These are phyloP conservation scores for Cyberlindnera samutprakarnensis DNA, from an alignment of 805 yeast species.

Conservation along the genomic window DNA sequence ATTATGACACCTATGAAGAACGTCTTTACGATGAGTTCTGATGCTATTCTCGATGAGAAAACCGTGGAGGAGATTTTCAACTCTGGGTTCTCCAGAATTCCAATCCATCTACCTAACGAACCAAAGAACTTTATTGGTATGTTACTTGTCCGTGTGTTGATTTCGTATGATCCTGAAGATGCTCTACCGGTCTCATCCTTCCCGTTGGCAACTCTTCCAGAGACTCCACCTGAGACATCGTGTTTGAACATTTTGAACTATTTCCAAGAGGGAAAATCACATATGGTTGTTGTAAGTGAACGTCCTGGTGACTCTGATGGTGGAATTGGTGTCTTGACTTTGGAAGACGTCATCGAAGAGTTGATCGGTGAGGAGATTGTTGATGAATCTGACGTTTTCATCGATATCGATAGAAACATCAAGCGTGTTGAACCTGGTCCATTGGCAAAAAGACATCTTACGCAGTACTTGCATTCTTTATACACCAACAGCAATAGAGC, in stretches of 20 bases:
- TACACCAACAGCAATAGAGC: conserved; percentile 39
- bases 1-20: conserved; percentile 94
- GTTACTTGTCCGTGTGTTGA: conserved; percentile 86
- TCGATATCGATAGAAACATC: conserved; percentile 84
- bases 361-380: conserved; percentile 96
- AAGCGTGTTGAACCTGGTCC: conserved; percentile 75
- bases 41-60: conserved; percentile 71
- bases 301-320: conserved; percentile 80
- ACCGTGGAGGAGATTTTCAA: conserved; percentile 85
- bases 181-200: conserved; percentile 85
- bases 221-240: conserved; percentile 85
- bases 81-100: conserved; percentile 92
- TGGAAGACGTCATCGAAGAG: conserved; percentile 98
- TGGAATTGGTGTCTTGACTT: conserved; percentile 83
- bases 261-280: conserved; percentile 96
- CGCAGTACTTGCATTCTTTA: conserved; percentile 58
- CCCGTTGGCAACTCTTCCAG: conserved; percentile 94
- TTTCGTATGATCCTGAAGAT: conserved; percentile 96
- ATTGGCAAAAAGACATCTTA: conserved; percentile 57
- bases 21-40: conserved; percentile 83
- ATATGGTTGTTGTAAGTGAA: conserved; percentile 89
- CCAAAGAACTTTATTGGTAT: conserved; percentile 90
- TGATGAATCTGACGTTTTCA: conserved; percentile 90
- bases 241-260: conserved; percentile 90
- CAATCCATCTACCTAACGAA: conserved; percentile 85